These are phyloP conservation scores for Colletotrichum zoysiae DNA, from an alignment of 2,329 filamentous ascomycete genomes.

Conservation along the genomic window DNA sequence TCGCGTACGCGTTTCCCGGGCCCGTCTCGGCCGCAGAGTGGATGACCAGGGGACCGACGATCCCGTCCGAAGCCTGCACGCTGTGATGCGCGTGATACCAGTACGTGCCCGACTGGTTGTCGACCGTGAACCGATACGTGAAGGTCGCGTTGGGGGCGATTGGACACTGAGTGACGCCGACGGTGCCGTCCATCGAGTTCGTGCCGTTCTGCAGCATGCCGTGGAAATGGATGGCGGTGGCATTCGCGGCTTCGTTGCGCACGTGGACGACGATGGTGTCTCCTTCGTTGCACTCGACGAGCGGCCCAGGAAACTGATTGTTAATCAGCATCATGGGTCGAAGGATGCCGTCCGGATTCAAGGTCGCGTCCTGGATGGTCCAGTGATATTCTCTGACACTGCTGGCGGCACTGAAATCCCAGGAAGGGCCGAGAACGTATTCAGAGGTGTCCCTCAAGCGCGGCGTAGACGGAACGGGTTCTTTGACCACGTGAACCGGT, in stretches of 20 bases:
- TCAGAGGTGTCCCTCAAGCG: slow-evolving; percentile 55
- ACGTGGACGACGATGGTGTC: slow-evolving; percentile 79
- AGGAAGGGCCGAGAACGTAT: slow-evolving; percentile 68
- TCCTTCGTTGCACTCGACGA: slow-evolving; percentile 79
- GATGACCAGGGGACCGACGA: slow-evolving; percentile 76
- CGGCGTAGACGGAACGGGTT: slow-evolving; percentile 34
- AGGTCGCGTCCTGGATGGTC: slow-evolving; percentile 68
- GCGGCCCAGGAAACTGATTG: slow-evolving; percentile 78
- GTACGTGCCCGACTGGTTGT: slow-evolving; percentile 62
- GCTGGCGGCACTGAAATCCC: slow-evolving; percentile 65
- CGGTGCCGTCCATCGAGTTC: slow-evolving; percentile 79
- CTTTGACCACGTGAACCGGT: slow-evolving; percentile 14
- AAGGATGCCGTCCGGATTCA: slow-evolving; percentile 71
- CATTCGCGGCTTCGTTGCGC: slow-evolving; percentile 75
- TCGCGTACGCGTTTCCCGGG: slow-evolving; percentile 44
- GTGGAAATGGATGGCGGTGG: slow-evolving; percentile 80
- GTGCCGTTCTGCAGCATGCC: slow-evolving; percentile 83
- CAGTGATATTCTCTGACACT: slow-evolving; percentile 70
- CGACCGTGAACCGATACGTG: slow-evolving; percentile 76
- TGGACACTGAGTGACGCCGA: slow-evolving; percentile 75
- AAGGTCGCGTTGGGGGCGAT: slow-evolving; percentile 73
- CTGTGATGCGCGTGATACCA: slow-evolving; percentile 76
- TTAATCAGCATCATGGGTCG: slow-evolving; percentile 78
- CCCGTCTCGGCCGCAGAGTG: slow-evolving; percentile 63
- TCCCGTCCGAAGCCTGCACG: slow-evolving; percentile 75